Conservation (phyloP, 176 grass and related monocot species). For the Alloteropsis semialata region DNA sequence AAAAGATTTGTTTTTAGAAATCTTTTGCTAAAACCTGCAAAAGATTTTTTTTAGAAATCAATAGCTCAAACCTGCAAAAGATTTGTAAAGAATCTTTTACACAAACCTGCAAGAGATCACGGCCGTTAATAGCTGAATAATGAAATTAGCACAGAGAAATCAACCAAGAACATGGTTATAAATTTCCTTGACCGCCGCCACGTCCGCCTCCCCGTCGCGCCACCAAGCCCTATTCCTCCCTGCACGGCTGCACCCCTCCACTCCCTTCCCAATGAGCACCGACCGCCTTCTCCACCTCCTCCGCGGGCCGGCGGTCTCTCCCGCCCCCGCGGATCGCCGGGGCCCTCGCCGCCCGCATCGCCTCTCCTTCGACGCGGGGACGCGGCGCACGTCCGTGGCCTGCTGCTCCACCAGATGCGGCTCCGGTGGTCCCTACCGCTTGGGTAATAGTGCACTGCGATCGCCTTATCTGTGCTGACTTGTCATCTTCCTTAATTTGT, state of each 20-base stretch:
- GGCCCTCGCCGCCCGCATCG: neutral
- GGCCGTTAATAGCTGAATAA: no score
- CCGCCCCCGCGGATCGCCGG: neutral
- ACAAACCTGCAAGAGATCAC: no score
- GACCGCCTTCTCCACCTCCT: slow-evolving; percentile 44
- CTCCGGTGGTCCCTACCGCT: slow-evolving; percentile 66
- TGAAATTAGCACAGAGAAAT: no score
- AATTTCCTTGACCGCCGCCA: neutral
- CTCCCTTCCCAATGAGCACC: slow-evolving; percentile 29
- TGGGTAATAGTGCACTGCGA: slow-evolving; percentile 27
- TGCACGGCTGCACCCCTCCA: no score
- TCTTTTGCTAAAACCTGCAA: no score
- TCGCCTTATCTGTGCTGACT: neutral
- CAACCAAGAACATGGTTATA: no score
- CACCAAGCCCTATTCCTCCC: neutral
- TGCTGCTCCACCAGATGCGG: slow-evolving; percentile 20
- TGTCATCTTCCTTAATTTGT: neutral
- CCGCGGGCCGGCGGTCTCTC: neutral
- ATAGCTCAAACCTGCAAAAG: no score
- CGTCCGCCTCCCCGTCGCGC: neutral
- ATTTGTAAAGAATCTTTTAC: no score
- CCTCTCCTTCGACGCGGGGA: neutral
- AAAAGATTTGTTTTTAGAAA: no score
- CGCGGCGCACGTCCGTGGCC: slow-evolving; percentile 21
- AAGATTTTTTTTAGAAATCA: no score